These are phyloP conservation scores for Bryoerythrophyllum caledonicum DNA, from an alignment of 225 moss, liverwort and hornwort genomes.

Conservation along the genomic window DNA sequence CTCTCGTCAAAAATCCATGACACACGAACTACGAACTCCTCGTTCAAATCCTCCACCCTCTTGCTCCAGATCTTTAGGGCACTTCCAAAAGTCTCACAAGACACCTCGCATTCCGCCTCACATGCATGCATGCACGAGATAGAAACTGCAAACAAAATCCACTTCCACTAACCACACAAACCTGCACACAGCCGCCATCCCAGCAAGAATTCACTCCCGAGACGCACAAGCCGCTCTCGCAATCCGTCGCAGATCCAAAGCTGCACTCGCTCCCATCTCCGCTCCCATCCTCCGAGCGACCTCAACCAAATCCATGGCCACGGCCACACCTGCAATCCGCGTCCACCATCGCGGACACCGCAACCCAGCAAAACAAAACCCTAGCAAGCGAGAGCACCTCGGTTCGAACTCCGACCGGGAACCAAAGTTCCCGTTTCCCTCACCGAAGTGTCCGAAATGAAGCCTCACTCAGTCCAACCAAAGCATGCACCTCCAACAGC, in stretches of 20 bases:
- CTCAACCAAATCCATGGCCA: slow-evolving; percentile 48
- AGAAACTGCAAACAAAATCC: neutral
- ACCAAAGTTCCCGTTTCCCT: neutral
- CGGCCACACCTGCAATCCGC: slow-evolving; percentile 35
- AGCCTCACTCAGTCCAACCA: neutral
- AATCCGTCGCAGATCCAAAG: slow-evolving; percentile 22
- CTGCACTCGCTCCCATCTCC: slow-evolving; percentile 3
- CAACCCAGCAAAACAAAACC: neutral
- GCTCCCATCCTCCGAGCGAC: neutral
- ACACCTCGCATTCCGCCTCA: neutral
- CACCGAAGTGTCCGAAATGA: neutral
- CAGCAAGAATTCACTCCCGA: slow-evolving; percentile 5
- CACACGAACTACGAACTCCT: neutral
- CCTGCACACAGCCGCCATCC: neutral
- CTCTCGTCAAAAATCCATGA: neutral
- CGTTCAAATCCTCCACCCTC: neutral
- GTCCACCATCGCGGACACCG: slow-evolving; percentile 33
- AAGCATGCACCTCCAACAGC: neutral
- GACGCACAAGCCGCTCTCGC: neutral
- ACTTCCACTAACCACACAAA: neutral
- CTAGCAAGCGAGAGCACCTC: neutral
- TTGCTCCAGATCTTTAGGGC: neutral
- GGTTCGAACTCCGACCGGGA: neutral
- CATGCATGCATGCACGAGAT: slow-evolving; percentile 1
- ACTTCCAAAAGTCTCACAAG: neutral